Base-by-base conservation (phyloP, 2,329 filamentous ascomycete species). In the Neofusicoccum sp. region DNA sequence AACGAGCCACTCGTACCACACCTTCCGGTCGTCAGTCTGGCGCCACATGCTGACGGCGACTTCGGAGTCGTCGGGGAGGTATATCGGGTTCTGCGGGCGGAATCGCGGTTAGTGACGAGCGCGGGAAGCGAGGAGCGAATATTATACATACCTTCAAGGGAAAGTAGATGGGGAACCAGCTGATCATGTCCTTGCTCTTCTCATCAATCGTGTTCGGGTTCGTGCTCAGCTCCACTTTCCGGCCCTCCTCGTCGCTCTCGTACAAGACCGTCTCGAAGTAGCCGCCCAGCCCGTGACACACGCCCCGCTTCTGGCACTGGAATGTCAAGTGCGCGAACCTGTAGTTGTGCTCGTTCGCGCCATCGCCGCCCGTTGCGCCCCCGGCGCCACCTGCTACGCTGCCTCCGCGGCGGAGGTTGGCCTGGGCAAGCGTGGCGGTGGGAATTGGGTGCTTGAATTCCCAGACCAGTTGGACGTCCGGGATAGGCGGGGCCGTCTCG, bases 101-200 rank as follows among this genome's bases (percentile, higher is more conserved):
- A 26, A 6, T n/a, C 4, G 3, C 14, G 38, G 38, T 57, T 20
- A 61, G 45, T 28, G 47, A 30, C 12, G 24, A 26, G 9, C 1
- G 3, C 31, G 14, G 16, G 16, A 26, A 6, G 40, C 4, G 26
- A 43, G 11, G 16, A 30, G 6, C 30, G 11, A 3, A 4, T 4
- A 14, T 20, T 20, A 24, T 54, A 73, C 84, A 70, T 80, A 93
- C 92, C 86, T 95, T 96, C 12, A 99, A 78, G 0, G 96, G 95
- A 72, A 99, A 99, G 78, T 93, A 97, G 31, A 99, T 98, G 1
- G 95, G 95, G 73, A 99, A 99, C 95, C 95, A 99, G 60, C 91
- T 96, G 65, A 97, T 96, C 96, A 99, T 99, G 69, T 96, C 93
- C 71, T 89, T 89, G 80, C 92, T 96, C 84, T 98, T 98, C 61